These are phyloP conservation scores for Spathaspora gorwiae DNA, from an alignment of 805 yeast genomes.

Conservation along the genomic window DNA sequence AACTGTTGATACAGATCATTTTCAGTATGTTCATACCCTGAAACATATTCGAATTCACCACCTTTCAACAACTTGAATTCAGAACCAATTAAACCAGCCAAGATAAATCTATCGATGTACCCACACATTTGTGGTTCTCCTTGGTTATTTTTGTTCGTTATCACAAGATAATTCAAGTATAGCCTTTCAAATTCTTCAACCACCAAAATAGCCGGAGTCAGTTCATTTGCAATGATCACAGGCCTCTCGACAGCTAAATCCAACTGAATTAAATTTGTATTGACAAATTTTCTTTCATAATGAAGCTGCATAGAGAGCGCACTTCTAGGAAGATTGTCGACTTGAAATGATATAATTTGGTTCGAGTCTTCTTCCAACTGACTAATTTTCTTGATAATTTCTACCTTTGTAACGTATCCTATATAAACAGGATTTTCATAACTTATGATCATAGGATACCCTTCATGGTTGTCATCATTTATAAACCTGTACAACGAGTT, in stretches of 20 bases:
- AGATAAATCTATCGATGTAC: conserved; percentile 34
- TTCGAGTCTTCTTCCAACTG: conserved; percentile 1
- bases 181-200: conserved; percentile 37
- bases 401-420: conserved; percentile 33
- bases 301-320: conserved; percentile 22
- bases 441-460: conserved; percentile 34
- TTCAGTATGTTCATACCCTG: neutral
- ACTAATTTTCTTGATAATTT: conserved; percentile 13
- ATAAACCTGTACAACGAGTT: conserved; percentile 16
- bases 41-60: neutral
- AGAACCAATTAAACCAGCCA: conserved; percentile 26
- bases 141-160: conserved; percentile 14
- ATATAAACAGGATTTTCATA: conserved; percentile 20
- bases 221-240: conserved; percentile 23
- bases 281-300: conserved; percentile 14
- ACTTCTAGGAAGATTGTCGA: conserved; percentile 12
- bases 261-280: conserved; percentile 7
- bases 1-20: neutral
- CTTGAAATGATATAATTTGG: conserved; percentile 17
- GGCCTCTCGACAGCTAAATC: conserved; percentile 18
- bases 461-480: conserved; percentile 35
- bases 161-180: conserved; percentile 30
- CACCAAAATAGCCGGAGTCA: conserved; percentile 26
- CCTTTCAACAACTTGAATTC: conserved; percentile 10
- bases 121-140: conserved; percentile 23